Evolutionary conservation across 768 basidiomycete genomes (phyloP).

Genomic region (Lentinus tigrinus): DNA sequence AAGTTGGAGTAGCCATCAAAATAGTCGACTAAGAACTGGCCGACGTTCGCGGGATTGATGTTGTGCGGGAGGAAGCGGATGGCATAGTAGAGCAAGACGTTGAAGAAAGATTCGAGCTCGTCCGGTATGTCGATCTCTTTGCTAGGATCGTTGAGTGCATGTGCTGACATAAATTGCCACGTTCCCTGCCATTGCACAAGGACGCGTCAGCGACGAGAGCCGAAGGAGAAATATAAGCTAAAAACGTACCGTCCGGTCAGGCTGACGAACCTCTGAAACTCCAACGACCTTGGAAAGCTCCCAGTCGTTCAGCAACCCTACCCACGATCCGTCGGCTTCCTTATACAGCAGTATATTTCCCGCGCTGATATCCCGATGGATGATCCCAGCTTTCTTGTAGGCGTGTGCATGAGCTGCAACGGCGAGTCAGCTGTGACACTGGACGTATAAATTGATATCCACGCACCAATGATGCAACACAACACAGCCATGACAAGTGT

Average conservation of each 20-base stretch:
- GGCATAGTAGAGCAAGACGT: background rate
- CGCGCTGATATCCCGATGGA: conserved; percentile 9
- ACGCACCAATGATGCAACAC: background rate
- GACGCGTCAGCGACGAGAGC: background rate
- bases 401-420: background rate
- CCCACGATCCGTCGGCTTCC: background rate
- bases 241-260: background rate
- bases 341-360: background rate
- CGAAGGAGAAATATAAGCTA: background rate
- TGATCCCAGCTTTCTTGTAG: background rate
- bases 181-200: background rate
- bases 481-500: background rate
- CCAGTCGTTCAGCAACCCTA: conserved; percentile 7
- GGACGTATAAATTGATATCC: too few species aligned
- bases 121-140: background rate
- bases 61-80: background rate
- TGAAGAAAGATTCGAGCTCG: background rate
- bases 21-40: background rate
- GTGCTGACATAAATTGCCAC: background rate
- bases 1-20: background rate
- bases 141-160: background rate
- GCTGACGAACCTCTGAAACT: background rate
- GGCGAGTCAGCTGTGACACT: too few species aligned
- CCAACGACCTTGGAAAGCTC: background rate
- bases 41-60: background rate